Conservation (phyloP, 345 rosid species). For the Bruguiera gymnorhiza region DNA sequence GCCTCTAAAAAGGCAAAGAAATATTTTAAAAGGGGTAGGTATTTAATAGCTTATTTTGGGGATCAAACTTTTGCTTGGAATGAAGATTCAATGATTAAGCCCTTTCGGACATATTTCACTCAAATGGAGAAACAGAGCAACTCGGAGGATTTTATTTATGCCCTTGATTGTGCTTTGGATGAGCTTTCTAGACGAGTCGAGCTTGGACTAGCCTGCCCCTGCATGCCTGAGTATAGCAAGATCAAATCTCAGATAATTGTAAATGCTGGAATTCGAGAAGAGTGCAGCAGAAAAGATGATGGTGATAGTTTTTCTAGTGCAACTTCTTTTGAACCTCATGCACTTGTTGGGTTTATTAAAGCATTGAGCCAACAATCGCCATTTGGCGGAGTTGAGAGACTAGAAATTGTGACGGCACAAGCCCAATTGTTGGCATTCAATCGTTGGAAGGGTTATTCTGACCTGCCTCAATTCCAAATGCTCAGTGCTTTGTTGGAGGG, state of each 20-base stretch:
- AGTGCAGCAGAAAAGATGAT: slow-evolving; percentile 37
- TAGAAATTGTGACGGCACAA: slow-evolving; percentile 42
- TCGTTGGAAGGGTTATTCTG: slow-evolving; percentile 60
- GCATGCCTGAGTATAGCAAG: slow-evolving; percentile 44
- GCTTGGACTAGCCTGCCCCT: slow-evolving; percentile 68
- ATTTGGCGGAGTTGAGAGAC: slow-evolving; percentile 34
- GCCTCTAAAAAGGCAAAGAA: slow-evolving; percentile 58
- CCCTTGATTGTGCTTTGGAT: slow-evolving; percentile 64
- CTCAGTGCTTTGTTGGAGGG: slow-evolving; percentile 43
- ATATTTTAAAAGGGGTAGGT: slow-evolving; percentile 50
- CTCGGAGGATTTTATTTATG: slow-evolving; percentile 42
- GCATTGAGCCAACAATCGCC: slow-evolving; percentile 41
- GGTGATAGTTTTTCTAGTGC: slow-evolving; percentile 49
- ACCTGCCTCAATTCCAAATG: slow-evolving; percentile 51
- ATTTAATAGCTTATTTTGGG: slow-evolving; percentile 65
- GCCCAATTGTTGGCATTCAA: slow-evolving; percentile 60
- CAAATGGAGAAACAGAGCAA: slow-evolving; percentile 62
- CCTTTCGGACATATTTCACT: slow-evolving; percentile 50
- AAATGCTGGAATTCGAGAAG: slow-evolving; percentile 57
- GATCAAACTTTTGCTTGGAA: slow-evolving; percentile 77
- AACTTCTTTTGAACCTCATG: slow-evolving; percentile 49
- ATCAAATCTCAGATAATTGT: slow-evolving; percentile 48
- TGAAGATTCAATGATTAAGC: slow-evolving; percentile 56
- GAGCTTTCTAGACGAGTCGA: slow-evolving; percentile 73
- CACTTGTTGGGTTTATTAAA: slow-evolving; percentile 45